Evolutionary conservation across 306 rosid species (phyloP), one percentile per base, ranked within the genome.

Genomic region (Cicer yamashitae): DNA sequence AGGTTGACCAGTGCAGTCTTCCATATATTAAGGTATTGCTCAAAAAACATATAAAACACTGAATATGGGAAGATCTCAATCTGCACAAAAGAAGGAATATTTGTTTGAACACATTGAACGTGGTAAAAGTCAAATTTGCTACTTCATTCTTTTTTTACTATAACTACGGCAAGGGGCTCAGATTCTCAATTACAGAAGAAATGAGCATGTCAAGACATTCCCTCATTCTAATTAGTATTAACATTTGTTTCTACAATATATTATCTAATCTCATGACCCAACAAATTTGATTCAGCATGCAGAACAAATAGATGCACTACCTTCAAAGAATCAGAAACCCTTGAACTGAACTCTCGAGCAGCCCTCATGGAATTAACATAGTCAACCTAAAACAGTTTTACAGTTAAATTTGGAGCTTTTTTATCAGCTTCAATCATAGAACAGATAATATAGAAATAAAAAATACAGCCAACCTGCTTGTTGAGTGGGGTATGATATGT

Each of bases 1-100:
- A 94, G 97, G 81, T 87, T 92, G 89, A 94, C 85, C 80, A 90
- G 73, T 47, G 99, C 97, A 54, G 96, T 92, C 87, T 84, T 94
- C 99, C 99, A 94, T 75, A 94, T 94, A 79, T 89, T 87, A 81
- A 94, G 96, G 89, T 94, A 94, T 90, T 94, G 99, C 93, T 94
- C 99, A 77, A 94, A 94, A 76, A 90, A 94, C 96, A 94, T 94
- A 77, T 94, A 94, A 76, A 92, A 94, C 72, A 94, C 89, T 11
- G 99, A 92, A 84, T 94, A 94, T 30, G 99, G 99, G 86, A 92
- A 94, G 82, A 94, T 83, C 83, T 94, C 99, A 71, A 94, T 90
- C 99, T 94, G 97, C 91, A 85, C 56, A 77, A 87, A 46, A 68
- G 73, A 83, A 71, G 67, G 73, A 78, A 52, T 67, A 61, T 83